Conservation (phyloP, 2,329 filamentous ascomycete species). For the Colletotrichum limetticola region DNA sequence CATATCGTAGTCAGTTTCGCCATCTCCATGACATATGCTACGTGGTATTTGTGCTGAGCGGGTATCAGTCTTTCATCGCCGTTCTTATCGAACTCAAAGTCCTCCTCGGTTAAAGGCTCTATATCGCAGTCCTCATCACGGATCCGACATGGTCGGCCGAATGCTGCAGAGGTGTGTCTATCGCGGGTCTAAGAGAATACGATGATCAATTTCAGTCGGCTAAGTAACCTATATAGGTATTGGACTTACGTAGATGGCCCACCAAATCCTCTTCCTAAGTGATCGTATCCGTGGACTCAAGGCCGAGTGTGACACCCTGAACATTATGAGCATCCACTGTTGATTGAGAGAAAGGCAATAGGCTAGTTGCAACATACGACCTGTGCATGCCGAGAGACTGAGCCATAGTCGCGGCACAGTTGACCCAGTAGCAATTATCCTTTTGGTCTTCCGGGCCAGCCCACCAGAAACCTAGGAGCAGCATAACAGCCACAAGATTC, state of each 20-base stretch:
- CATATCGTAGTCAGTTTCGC: constrained; percentile 46
- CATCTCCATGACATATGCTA: constrained; percentile 50
- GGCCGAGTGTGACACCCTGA: background rate
- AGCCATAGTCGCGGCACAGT: constrained; percentile 23
- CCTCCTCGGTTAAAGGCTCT: constrained; percentile 43
- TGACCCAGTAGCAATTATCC: constrained; percentile 26
- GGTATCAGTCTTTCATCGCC: constrained; percentile 14
- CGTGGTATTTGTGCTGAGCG: constrained; percentile 42
- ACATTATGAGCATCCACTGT: background rate
- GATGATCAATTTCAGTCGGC: background rate
- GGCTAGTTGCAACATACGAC: background rate
- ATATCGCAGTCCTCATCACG: constrained; percentile 51
- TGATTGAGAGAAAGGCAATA: background rate
- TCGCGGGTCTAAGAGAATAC: constrained; percentile 38
- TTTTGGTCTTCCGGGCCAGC: constrained; percentile 18
- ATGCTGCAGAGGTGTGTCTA: constrained; percentile 47
- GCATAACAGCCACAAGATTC: constrained; percentile 5
- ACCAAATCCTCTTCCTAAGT: constrained; percentile 18
- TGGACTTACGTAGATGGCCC: constrained; percentile 19
- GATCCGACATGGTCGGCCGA: constrained; percentile 49
- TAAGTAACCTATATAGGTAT: background rate
- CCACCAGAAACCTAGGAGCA: constrained; percentile 31
- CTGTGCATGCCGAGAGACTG: constrained; percentile 28
- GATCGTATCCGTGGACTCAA: background rate
- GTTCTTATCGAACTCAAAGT: constrained; percentile 45